Base-by-base conservation (phyloP, 805 yeast species). In the Candida montana region DNA sequence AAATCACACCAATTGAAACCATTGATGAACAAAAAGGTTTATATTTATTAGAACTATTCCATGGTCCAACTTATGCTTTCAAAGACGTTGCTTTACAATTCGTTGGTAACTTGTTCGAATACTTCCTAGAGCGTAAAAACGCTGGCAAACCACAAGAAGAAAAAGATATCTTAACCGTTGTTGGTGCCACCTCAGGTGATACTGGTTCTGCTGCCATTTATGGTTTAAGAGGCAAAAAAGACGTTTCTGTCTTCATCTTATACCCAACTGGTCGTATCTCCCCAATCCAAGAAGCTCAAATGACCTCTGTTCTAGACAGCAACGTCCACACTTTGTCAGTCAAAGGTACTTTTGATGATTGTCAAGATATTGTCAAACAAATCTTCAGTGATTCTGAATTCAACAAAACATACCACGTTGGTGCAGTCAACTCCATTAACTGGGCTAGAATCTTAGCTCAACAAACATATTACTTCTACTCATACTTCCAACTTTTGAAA, bases 401-500 rank as follows among this genome's bases (percentile, higher is more conserved):
- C 73, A 93, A 93, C 67, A 75, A 74, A 50, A 83, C 80, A 62
- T 85, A 90, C 68, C 96, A 90, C 58, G 83, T 93, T 44, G 99
- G 98, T 54, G 99, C 99, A 15, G 95, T 93, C 47, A 93, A 93
- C 69, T 90, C 98, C 36, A 93, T 93, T 64, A 93, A 93, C 74
- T 93, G 99, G 99, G 98, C 99, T 8, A 81, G 99, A 68, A 93
- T 93, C 53, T 75, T 93, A 55, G 97, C 99, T 32, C 99, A 93
- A 70, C 91, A 89, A 62, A 90, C 99, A 18, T 93, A 93, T 69
- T 93, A 93, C 70, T 93, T 90, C 74, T 80, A 85, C 64, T 79
- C 98, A 5, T 93, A 81, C 71, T 90, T 93, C 77, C 81, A 80
- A 61, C 67, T 85, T 42, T 51, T 64, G 43, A 77, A 74, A 50